Percentiles rank a stretch among this genome's conserved stretches.
Conservation (phyloP, 306 rosid species). For the Carpinus fangiana region DNA sequence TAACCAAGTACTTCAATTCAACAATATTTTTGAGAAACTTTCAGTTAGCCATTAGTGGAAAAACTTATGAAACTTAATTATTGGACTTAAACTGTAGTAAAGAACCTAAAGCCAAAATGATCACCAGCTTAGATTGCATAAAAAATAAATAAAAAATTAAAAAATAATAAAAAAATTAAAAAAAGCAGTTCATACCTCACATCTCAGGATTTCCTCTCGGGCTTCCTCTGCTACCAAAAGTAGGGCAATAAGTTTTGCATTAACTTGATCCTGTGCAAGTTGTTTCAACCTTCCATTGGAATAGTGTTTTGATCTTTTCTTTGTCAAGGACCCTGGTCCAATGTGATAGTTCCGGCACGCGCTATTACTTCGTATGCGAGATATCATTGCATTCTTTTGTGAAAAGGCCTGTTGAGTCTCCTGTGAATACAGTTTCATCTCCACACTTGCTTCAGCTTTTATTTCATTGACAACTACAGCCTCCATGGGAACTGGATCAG, state of each 20-base stretch:
- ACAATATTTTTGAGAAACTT: too few relatives aligned
- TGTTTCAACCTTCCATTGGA: conserved; percentile 65
- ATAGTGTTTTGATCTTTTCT: conserved; percentile 58
- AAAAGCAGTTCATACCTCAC: conserved; percentile 53
- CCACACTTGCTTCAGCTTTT: conserved; percentile 52
- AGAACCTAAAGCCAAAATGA: conserved; percentile 1
- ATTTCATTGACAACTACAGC: conserved; percentile 41
- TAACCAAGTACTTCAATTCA: too few relatives aligned
- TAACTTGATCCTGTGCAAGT: conserved; percentile 53
- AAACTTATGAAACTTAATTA: not conserved
- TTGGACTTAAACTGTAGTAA: not conserved
- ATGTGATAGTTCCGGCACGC: conserved; percentile 68
- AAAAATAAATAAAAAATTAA: too few relatives aligned
- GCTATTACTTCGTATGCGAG: conserved; percentile 65
- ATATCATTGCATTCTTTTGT: conserved; percentile 70
- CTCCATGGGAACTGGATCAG: conserved; percentile 48
- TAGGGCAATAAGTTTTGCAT: conserved; percentile 64
- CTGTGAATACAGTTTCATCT: conserved; percentile 45
- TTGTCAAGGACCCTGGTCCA: conserved; percentile 54
- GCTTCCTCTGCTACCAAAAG: conserved; percentile 71
- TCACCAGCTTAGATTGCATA: not conserved
- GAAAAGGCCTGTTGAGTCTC: conserved; percentile 49
- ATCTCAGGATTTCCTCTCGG: conserved; percentile 68
- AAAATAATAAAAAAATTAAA: not conserved
- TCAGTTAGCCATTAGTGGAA: too few relatives aligned